Base-by-base conservation (phyloP, 106 monocot species). In the Allium cepa region DNA sequence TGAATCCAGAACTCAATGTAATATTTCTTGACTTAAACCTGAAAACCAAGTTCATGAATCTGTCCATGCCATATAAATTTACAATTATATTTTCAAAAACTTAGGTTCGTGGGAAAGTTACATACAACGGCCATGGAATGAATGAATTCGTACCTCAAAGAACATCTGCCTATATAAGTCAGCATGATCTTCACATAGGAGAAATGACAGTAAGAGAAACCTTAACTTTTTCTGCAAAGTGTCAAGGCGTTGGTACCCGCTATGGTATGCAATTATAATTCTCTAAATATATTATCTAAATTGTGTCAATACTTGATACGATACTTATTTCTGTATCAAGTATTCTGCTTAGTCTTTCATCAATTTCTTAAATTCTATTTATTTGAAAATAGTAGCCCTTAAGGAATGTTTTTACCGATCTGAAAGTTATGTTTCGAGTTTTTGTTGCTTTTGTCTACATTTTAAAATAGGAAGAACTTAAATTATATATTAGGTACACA, bases 101-200 rank as follows among this genome's bases (percentile, higher is more conserved):
- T 26, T 26, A 66, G 50, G 26, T 68, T 56, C 8, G 2, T 15
- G 53, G 68, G 7, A 68, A 46, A 56, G 56, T 68, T 28, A 68
- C 67, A 26, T 67, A 67, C 67, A 67, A 51, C 27, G 67, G 50
- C 5, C 67, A 67, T 12, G 67, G 52, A 12, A 50, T 67, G 67
- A 27, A 67, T 26, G 50, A 67, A 52, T 67, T 67, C 16, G 26
- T 67, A 2, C 67, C 67, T 51, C 67, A 52, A 27, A 50, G 67
- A 53, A 67, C 67, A 3, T 50, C 50, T 6, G 67, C 67, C 13
- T 67, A 67, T 12, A 67, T 68, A 28, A 68, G 68, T 46, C 68
- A 68, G 56, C 68, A 68, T n/a, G 68, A 68, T 56, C 68, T 68
- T 18, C 68, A 68, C 56, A 56, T 68, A 3, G 68, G 68, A 28